Evolutionary conservation across 441 rosid genomes (phyloP).

Genomic region (Mallotus japonicus): DNA sequence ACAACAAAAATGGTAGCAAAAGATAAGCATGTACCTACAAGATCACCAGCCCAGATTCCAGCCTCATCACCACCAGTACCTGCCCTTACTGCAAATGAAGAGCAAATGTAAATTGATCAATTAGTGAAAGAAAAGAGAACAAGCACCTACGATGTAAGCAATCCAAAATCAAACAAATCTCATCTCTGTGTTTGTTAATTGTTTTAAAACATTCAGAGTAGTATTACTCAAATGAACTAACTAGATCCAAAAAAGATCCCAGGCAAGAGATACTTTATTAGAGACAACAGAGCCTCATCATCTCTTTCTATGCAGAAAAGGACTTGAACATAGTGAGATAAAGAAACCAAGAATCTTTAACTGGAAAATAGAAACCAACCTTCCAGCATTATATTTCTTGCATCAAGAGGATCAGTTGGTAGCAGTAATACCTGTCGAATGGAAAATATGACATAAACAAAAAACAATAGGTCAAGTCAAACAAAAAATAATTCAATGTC

Average conservation of each 20-base stretch:
- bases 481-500: slow-evolving; percentile 14
- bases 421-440: slow-evolving; percentile 60
- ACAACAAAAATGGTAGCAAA: slow-evolving; percentile 30
- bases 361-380: slow-evolving; percentile 40
- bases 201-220: too few relatives aligned
- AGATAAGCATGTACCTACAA: slow-evolving; percentile 94
- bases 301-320: neutral
- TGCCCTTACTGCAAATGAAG: slow-evolving; percentile 71
- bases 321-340: neutral
- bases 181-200: too few relatives aligned
- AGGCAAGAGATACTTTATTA: slow-evolving; percentile 6
- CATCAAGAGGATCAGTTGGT: slow-evolving; percentile 94
- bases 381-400: slow-evolving; percentile 94
- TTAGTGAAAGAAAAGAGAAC: slow-evolving; percentile 5
- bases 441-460: slow-evolving; percentile 16
- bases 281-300: neutral
- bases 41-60: slow-evolving; percentile 99
- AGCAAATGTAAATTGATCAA: slow-evolving; percentile 19
- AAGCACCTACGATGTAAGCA: slow-evolving; percentile 5
- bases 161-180: too few relatives aligned
- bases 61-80: slow-evolving; percentile 99
- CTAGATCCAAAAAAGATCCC: neutral
- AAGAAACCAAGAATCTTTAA: neutral
- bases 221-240: too few relatives aligned
- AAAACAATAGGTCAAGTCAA: neutral